Conservation (phyloP, 495 filamentous ascomycete species). For the Neurospora tetraspora region DNA sequence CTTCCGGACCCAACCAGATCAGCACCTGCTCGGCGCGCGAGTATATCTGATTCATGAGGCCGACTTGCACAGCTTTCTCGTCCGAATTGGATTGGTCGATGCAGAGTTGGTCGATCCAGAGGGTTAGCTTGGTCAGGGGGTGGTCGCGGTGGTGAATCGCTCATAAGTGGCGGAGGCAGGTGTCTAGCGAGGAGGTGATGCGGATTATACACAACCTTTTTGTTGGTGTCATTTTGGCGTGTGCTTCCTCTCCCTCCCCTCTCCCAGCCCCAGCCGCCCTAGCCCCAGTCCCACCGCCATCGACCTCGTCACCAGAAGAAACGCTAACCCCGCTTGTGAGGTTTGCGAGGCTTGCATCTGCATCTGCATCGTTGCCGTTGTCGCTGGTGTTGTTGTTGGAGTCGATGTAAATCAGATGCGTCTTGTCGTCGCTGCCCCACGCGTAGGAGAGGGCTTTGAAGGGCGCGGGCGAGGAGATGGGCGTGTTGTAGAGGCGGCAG, state of each 20-base stretch:
- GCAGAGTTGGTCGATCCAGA: slow-evolving; percentile 21
- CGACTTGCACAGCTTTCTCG: slow-evolving; percentile 17
- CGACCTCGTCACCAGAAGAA: neutral
- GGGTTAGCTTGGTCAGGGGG: too few species aligned
- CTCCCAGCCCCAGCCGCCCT: too few species aligned
- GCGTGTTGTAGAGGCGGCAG: slow-evolving; percentile 5
- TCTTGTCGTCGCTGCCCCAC: slow-evolving; percentile 1
- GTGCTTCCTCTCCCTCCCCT: too few species aligned
- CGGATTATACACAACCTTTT: neutral
- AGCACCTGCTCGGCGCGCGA: slow-evolving; percentile 7
- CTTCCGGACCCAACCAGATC: slow-evolving; percentile 15
- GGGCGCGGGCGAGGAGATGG: neutral
- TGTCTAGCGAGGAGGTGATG: neutral
- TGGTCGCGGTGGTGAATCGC: neutral
- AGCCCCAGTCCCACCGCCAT: too few species aligned
- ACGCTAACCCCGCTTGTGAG: neutral
- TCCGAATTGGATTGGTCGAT: slow-evolving; percentile 16
- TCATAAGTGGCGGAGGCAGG: neutral
- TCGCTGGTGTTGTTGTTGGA: neutral
- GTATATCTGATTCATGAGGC: slow-evolving; percentile 19
- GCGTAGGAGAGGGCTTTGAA: slow-evolving; percentile 9
- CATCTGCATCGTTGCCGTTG: too few species aligned
- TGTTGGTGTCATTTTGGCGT: neutral
- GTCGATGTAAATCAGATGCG: neutral
- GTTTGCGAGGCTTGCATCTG: too few species aligned